phyloP scores from a whole-genome alignment of 2,329 filamentous ascomycete genomes.

The Tympanopsis confertula region DNA sequence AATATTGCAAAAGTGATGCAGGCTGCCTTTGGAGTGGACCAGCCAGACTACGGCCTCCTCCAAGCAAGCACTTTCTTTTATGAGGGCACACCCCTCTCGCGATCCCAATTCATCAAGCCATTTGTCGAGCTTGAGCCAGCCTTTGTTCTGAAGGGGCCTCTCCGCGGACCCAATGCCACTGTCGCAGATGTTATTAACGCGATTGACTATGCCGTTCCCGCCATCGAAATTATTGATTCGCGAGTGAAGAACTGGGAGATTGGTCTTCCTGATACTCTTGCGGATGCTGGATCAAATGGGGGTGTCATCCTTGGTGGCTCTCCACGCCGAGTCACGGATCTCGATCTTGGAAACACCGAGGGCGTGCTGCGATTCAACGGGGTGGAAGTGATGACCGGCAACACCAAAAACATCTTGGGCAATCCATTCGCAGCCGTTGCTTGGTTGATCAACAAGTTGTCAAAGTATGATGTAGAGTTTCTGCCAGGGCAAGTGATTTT shows the following conservation, averaged over 20 bases:
- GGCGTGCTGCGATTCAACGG: constrained; percentile 11
- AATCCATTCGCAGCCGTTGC: constrained; percentile 12
- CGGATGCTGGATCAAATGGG: constrained; percentile 12
- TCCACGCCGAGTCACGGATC: constrained; percentile 9
- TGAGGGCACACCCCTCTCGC: constrained; percentile 10
- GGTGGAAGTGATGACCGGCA: constrained; percentile 11
- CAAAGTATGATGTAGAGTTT: constrained; percentile 10
- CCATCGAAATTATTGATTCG: constrained; percentile 15
- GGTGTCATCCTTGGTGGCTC: constrained; percentile 13
- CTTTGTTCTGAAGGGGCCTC: constrained; percentile 11
- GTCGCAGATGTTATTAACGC: constrained; percentile 14
- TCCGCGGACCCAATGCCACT: constrained; percentile 12
- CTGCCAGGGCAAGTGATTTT: constrained; percentile 11
- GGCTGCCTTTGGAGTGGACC: constrained; percentile 13
- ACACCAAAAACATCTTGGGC: constrained; percentile 12
- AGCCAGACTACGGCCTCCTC: constrained; percentile 14
- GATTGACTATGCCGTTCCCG: constrained; percentile 14
- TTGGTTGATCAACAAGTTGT: constrained; percentile 12
- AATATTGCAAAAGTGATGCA: constrained; percentile 18
- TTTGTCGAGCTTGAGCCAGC: constrained; percentile 15
- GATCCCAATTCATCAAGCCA: constrained; percentile 11
- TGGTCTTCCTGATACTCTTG: constrained; percentile 12
- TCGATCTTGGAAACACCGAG: constrained; percentile 10
- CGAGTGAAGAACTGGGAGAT: constrained; percentile 14
- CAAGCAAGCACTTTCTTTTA: constrained; percentile 12